A percentile compares a stretch with the other conserved stretches of the same genome.
Conservation (phyloP, 1,284 basidiomycete species). For the Cryptococcus depauperatus region DNA sequence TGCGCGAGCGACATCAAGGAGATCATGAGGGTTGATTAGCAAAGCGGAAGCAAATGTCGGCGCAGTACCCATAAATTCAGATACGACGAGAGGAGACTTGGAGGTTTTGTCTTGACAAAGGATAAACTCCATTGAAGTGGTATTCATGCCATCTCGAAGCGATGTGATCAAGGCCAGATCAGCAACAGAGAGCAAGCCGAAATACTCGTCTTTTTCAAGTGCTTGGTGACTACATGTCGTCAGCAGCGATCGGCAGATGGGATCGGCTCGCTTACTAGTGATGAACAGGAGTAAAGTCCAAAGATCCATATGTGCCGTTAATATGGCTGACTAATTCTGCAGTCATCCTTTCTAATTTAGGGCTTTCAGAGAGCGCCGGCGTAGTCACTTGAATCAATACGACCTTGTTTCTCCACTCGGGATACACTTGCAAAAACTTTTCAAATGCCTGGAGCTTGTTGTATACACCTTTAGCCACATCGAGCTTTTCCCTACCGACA, state of each 20-base stretch:
- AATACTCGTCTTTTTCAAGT: constrained; percentile 88
- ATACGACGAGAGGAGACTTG: constrained; percentile 79
- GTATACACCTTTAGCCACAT: constrained; percentile 93
- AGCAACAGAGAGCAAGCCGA: constrained; percentile 88
- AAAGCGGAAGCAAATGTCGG: constrained; percentile 44
- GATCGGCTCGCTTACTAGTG: constrained; percentile 61
- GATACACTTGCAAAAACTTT: constrained; percentile 85
- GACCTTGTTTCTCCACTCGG: constrained; percentile 87
- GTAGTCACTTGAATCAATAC: constrained; percentile 75
- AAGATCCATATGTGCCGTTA: constrained; percentile 89
- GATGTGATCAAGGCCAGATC: constrained; percentile 95
- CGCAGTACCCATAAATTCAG: constrained; percentile 92
- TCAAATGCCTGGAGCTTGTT: constrained; percentile 98
- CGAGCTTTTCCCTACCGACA: constrained; percentile 96
- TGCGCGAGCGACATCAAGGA: constrained; percentile 81
- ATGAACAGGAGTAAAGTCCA: constrained; percentile 98
- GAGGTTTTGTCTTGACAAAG: constrained; percentile 75
- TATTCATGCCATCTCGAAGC: constrained; percentile 97
- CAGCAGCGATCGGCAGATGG: background rate
- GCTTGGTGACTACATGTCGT: constrained; percentile 69
- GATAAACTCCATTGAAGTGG: constrained; percentile 95
- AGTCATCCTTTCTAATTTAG: constrained; percentile 86
- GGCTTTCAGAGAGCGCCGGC: constrained; percentile 86
- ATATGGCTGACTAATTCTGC: constrained; percentile 94
- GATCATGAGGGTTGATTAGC: constrained; percentile 47